Evolutionary conservation across 257 asterid species (phyloP), one percentile per base, ranked within the genome.

Genomic region (Scutellaria galericulata): DNA sequence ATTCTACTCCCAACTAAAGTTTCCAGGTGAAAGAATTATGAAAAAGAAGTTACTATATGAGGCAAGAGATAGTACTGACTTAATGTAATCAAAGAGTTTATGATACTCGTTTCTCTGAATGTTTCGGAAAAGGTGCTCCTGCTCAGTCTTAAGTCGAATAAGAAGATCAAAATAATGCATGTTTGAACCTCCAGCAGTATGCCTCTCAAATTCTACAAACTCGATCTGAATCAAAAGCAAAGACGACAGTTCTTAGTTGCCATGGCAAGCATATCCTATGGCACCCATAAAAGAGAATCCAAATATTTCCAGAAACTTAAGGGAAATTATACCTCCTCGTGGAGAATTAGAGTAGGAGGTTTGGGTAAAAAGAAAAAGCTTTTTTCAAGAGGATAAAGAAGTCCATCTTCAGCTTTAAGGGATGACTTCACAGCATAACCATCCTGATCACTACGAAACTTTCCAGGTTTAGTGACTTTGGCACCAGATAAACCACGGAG

Each of bases 371-470:
- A 93, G 97, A 93, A 93, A 80, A 93, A 93, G 81, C 98, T 84
- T 85, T 93, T 93, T 72, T 93, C 98, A 63, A 93, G 96, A 53
- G 97, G 96, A 86, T 93, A 93, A 74, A 93, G 96, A 79, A 87
- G 83, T 77, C 98, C 98, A 80, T 93, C 98, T 84, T 93, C 98
- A 76, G 98, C 98, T 85, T 93, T 93, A 74, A 93, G 82, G 40
- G 98, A 93, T 63, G 98, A 93, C 78, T 90, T 93, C 76, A 93
- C 97, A 75, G 97, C 96, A 81, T 87, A 90, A 61, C 98, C 98
- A 72, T 86, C 85, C 53, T 77, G 93, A 79, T 77, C 75, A 80
- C 97, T 90, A 15, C 96, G 95, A 76, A 93, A 93, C 70, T 79
- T 83, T 70, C 98, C 98, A 9, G 98, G 96, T 79, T 86, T 86